Conservation (phyloP, 139 green algal species). For the Protoeuglena noctilucae region DNA sequence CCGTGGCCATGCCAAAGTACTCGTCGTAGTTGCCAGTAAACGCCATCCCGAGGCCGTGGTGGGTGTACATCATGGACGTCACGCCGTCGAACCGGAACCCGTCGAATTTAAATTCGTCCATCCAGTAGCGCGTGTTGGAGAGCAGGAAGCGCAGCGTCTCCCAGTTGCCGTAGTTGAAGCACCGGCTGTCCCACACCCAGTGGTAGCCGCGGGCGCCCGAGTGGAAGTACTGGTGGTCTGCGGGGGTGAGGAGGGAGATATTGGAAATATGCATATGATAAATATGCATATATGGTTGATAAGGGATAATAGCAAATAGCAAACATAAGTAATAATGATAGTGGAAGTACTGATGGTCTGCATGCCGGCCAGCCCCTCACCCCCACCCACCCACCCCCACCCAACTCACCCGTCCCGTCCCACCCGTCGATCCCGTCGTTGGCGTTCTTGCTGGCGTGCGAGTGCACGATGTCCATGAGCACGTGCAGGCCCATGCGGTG, state of each 20-base stretch:
- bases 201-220: conserved; percentile 67
- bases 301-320: too few species aligned
- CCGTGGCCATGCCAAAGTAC: conserved; percentile 92
- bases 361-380: too few species aligned
- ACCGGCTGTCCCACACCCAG: conserved; percentile 95
- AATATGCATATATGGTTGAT: too few species aligned
- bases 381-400: too few species aligned
- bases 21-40: conserved; percentile 71
- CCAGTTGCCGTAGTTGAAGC: conserved; percentile 99
- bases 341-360: conserved; percentile 11
- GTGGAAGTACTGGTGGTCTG: conserved; percentile 84
- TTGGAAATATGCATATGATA: too few species aligned
- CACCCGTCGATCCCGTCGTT: conserved; percentile 98
- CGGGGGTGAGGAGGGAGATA: too few species aligned
- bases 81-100: conserved; percentile 93
- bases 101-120: conserved; percentile 97
- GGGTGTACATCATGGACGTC: conserved; percentile 96
- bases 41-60: conserved; percentile 78
- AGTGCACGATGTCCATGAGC: conserved; percentile 77
- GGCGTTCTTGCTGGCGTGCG: conserved; percentile 85
- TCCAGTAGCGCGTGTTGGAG: conserved; percentile 86
- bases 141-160: conserved; percentile 89
- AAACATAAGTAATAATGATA: conserved; percentile 9
- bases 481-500: conserved; percentile 65
- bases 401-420: conserved; percentile 86